phyloP scores from a whole-genome alignment of 257 asterid species.

The Ilex asprella region DNA sequence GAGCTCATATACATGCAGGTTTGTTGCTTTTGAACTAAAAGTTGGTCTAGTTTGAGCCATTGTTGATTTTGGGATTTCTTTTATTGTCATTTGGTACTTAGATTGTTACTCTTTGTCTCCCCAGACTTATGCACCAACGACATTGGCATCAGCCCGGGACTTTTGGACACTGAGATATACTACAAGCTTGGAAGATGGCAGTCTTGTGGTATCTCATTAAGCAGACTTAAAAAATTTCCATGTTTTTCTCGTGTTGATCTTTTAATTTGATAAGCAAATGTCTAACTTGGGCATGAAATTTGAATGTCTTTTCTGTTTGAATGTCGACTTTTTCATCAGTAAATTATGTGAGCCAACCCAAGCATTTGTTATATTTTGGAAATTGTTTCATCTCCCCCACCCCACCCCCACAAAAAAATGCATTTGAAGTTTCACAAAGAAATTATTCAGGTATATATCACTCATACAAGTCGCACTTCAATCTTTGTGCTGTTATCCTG shows the following conservation, averaged over 20 bases:
- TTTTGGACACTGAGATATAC: conserved; percentile 88
- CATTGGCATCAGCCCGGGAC: conserved; percentile 91
- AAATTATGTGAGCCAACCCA: too few species aligned
- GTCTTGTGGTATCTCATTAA: conserved; percentile 66
- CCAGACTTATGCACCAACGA: conserved; percentile 90
- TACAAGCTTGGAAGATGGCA: conserved; percentile 81
- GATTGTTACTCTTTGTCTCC: conserved; percentile 4
- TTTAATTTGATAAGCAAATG: too few species aligned
- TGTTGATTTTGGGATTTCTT: not conserved
- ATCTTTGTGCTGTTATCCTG: too few species aligned
- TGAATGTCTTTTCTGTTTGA: too few species aligned
- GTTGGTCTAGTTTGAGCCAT: not conserved
- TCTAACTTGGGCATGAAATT: too few species aligned
- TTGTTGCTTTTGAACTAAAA: not conserved
- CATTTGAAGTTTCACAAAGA: too few species aligned
- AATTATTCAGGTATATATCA: too few species aligned
- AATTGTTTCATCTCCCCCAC: too few species aligned
- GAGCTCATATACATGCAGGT: conserved; percentile 95
- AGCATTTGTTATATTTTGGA: too few species aligned
- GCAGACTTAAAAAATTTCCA: not conserved
- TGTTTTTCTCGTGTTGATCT: not conserved
- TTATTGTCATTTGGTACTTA: not conserved
- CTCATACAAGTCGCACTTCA: too few species aligned
- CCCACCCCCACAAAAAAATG: too few species aligned
- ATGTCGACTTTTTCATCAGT: too few species aligned